Evolutionary conservation across 2,329 filamentous ascomycete species (phyloP).

Genomic region (Cytospora chrysosperma): DNA sequence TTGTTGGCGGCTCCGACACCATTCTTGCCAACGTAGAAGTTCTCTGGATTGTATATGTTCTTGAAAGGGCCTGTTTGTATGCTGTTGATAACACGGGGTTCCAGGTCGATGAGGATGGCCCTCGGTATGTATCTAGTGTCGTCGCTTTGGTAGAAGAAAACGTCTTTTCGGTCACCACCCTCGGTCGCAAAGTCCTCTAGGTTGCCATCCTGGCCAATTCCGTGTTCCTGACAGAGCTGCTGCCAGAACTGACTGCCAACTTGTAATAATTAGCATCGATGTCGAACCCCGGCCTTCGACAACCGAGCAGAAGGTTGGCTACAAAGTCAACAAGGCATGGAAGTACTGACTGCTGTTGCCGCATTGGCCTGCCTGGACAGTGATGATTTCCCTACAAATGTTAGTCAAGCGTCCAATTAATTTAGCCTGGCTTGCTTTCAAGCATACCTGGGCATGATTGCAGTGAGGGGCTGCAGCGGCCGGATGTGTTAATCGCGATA

Average conservation of each 20-base stretch:
- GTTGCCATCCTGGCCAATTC: slow-evolving; percentile 96
- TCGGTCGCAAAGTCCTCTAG: slow-evolving; percentile 97
- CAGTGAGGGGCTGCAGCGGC: slow-evolving; percentile 4
- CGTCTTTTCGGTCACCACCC: slow-evolving; percentile 95
- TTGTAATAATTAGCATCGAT: slow-evolving; percentile 43
- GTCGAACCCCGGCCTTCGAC: slow-evolving; percentile 6
- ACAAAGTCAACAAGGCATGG: slow-evolving; percentile 2
- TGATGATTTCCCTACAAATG: slow-evolving; percentile 86
- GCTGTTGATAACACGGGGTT: slow-evolving; percentile 87
- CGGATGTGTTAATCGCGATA: neutral
- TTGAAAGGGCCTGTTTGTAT: slow-evolving; percentile 94
- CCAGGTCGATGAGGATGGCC: slow-evolving; percentile 91
- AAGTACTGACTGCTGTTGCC: slow-evolving; percentile 89
- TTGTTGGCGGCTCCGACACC: slow-evolving; percentile 95
- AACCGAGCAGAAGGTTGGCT: slow-evolving; percentile 27
- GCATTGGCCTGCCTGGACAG: slow-evolving; percentile 97
- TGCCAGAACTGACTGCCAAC: slow-evolving; percentile 99
- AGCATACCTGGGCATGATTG: slow-evolving; percentile 37
- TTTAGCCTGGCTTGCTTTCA: neutral
- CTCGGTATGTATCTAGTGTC: slow-evolving; percentile 97
- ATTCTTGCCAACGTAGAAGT: slow-evolving; percentile 95
- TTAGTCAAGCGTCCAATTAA: slow-evolving; percentile 16
- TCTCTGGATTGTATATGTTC: slow-evolving; percentile 99
- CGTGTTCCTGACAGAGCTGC: slow-evolving; percentile 95
- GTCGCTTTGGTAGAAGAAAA: slow-evolving; percentile 99